phyloP scores from a whole-genome alignment of 495 filamentous ascomycete species.

The Patellaria atrata region DNA sequence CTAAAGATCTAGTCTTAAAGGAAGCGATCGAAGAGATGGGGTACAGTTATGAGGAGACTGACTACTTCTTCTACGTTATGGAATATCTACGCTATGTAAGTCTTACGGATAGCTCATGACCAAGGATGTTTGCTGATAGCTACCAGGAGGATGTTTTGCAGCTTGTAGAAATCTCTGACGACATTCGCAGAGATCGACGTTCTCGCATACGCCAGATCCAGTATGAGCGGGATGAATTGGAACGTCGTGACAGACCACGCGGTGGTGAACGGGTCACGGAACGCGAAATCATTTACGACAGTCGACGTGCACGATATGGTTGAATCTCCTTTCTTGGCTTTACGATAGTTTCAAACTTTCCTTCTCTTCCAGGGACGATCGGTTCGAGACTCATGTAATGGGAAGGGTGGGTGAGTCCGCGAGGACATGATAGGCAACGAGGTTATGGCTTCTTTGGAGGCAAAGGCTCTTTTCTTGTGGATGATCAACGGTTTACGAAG shows the following conservation, averaged over 20 bases:
- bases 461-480: too few relatives aligned
- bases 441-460: too few relatives aligned
- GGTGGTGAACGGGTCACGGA: conserved; percentile 24
- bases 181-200: conserved; percentile 62
- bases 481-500: too few relatives aligned
- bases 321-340: too few relatives aligned
- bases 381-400: too few relatives aligned
- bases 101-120: too few relatives aligned
- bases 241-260: conserved; percentile 10
- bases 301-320: conserved; percentile 17
- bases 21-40: conserved; percentile 77
- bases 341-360: too few relatives aligned
- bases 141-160: conserved; percentile 71
- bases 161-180: conserved; percentile 67
- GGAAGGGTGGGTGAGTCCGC: too few relatives aligned
- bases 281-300: conserved; percentile 21
- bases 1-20: conserved; percentile 75
- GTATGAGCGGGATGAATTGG: conserved; percentile 48
- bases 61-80: conserved; percentile 81
- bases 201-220: conserved; percentile 70
- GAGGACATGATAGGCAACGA: too few relatives aligned
- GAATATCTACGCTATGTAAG: conserved; percentile 79
- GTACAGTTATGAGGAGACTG: conserved; percentile 87
- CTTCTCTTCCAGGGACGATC: too few relatives aligned
- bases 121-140: too few relatives aligned